phyloP scores from a whole-genome alignment of 129 eudicot genomes.

The Dittrichia graveolens region DNA sequence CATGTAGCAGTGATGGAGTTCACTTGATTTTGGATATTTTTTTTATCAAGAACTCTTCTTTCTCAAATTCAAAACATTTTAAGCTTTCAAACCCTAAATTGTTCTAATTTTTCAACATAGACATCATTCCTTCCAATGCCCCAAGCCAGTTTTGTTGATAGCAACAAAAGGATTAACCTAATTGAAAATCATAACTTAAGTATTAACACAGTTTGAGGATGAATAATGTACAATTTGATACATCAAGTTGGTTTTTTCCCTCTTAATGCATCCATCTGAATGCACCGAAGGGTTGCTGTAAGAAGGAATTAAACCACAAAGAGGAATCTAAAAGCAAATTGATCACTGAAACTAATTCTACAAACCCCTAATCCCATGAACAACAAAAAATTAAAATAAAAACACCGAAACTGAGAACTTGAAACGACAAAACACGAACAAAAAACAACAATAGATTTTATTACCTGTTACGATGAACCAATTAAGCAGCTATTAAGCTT shows the following conservation, averaged over 20 bases:
- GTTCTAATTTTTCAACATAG: background rate
- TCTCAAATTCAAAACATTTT: background rate
- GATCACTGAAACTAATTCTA: background rate
- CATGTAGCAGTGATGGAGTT: background rate
- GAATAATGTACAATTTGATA: background rate
- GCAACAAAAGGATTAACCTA: background rate
- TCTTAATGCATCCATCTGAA: background rate
- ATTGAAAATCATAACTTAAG: background rate
- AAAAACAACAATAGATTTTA: background rate
- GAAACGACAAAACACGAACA: no score
- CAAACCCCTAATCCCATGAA: background rate
- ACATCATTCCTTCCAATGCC: background rate
- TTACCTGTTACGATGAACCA: conserved; percentile 18
- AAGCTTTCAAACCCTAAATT: conserved; percentile 10
- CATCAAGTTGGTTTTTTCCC: background rate
- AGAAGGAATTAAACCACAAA: background rate
- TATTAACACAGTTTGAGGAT: background rate
- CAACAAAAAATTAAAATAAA: background rate
- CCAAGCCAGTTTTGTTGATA: background rate
- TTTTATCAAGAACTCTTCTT: no score
- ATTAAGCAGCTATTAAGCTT: conserved; percentile 6
- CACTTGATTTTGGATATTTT: background rate
- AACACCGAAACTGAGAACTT: background rate
- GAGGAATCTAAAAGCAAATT: background rate
- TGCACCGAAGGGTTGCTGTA: background rate